phyloP scores from a whole-genome alignment of 805 yeast species.

The Wickerhamiella sergipiensis region DNA sequence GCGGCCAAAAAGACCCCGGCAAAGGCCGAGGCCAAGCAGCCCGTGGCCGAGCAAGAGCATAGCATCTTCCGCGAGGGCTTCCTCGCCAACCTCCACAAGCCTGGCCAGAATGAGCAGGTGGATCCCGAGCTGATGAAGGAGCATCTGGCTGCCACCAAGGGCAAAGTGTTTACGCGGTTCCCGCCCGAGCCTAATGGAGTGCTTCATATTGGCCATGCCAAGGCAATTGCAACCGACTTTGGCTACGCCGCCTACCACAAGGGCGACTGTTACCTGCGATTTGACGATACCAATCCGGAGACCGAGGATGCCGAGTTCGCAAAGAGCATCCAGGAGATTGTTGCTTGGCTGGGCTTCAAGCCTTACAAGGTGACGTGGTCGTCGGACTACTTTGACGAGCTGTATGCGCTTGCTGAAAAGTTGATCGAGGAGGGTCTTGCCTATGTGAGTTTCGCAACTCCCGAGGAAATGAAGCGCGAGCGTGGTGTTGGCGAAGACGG shows the following conservation, averaged over 20 bases:
- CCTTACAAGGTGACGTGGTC: slow-evolving; percentile 96
- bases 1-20: slow-evolving; percentile 27
- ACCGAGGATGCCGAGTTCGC: slow-evolving; percentile 93
- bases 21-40: slow-evolving; percentile 6
- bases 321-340: slow-evolving; percentile 68
- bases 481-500: slow-evolving; percentile 91
- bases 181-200: slow-evolving; percentile 99
- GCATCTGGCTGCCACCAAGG: slow-evolving; percentile 66
- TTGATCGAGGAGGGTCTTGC: slow-evolving; percentile 61
- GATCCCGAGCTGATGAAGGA: slow-evolving; percentile 71
- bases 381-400: slow-evolving; percentile 82
- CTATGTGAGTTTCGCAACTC: slow-evolving; percentile 85
- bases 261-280: slow-evolving; percentile 85
- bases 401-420: slow-evolving; percentile 79
- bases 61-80: slow-evolving; percentile 88
- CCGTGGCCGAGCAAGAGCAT: slow-evolving; percentile 9
- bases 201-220: slow-evolving; percentile 93
- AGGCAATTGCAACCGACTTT: slow-evolving; percentile 94
- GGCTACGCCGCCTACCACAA: slow-evolving; percentile 84
- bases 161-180: slow-evolving; percentile 82
- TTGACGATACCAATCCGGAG: slow-evolving; percentile 97
- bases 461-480: slow-evolving; percentile 78
- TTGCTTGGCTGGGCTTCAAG: slow-evolving; percentile 83
- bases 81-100: slow-evolving; percentile 84
- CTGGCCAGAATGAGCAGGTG: slow-evolving; percentile 89